Conservation (phyloP, 805 yeast genomes). For the Nakazawaea wyomingensis region DNA sequence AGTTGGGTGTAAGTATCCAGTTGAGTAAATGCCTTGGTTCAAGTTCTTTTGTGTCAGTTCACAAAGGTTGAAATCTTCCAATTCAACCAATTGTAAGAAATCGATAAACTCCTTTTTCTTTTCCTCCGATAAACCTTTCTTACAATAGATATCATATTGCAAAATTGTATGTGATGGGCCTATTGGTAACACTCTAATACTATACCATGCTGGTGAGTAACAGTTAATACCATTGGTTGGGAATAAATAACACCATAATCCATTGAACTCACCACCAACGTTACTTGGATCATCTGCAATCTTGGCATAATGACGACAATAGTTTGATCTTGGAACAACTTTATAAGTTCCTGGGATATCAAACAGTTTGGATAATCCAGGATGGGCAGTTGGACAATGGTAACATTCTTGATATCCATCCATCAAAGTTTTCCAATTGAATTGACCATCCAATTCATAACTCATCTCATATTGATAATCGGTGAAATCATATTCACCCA, state of each 20-base stretch:
- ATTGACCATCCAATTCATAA: conserved; percentile 56
- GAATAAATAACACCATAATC: conserved; percentile 57
- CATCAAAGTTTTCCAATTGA: conserved; percentile 65
- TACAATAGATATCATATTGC: conserved; percentile 57
- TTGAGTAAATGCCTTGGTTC: conserved; percentile 53
- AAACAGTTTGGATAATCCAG: conserved; percentile 52
- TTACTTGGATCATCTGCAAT: conserved; percentile 35
- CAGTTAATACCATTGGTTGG: conserved; percentile 61
- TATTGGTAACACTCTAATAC: conserved; percentile 54
- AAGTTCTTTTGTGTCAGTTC: conserved; percentile 55
- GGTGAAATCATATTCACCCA: conserved; percentile 52
- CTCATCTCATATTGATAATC: conserved; percentile 64
- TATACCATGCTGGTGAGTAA: conserved; percentile 63
- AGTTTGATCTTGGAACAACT: conserved; percentile 53
- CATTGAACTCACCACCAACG: conserved; percentile 58
- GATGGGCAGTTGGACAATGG: conserved; percentile 66
- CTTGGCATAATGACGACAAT: conserved; percentile 58
- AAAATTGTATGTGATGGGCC: conserved; percentile 48
- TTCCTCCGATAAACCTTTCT: conserved; percentile 48
- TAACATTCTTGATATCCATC: conserved; percentile 67
- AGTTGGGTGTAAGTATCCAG: conserved; percentile 55
- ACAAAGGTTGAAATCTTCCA: conserved; percentile 59
- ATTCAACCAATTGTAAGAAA: conserved; percentile 55
- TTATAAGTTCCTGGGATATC: conserved; percentile 55
- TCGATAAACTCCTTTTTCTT: conserved; percentile 59